Percentiles rank a stretch among this genome's conserved stretches.
Evolutionary conservation across 192 early-diverging fungal genomes (phyloP).

Genomic region (Hyaloraphidium curvatum): DNA sequence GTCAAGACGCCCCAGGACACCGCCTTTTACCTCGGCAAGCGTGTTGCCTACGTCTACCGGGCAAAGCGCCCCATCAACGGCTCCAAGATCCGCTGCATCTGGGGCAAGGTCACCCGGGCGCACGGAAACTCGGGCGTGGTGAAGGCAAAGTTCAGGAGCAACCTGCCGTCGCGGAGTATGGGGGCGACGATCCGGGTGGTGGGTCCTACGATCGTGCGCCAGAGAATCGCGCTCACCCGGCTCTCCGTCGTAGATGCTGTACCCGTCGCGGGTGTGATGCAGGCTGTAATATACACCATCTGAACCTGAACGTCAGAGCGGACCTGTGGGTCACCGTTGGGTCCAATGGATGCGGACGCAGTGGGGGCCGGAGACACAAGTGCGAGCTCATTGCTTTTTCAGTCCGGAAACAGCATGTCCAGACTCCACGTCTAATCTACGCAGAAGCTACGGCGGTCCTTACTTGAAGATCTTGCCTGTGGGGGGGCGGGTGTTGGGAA

Average conservation of each 20-base stretch:
- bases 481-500: too few relatives aligned
- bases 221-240: not conserved
- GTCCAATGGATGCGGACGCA: too few relatives aligned
- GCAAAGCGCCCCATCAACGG: constrained; percentile 76
- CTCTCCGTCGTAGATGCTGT: constrained; percentile 55
- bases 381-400: too few relatives aligned
- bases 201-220: constrained; percentile 19
- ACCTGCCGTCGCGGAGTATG: constrained; percentile 88
- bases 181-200: constrained; percentile 82
- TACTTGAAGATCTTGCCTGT: too few relatives aligned
- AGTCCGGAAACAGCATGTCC: too few relatives aligned
- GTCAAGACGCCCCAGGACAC: constrained; percentile 76
- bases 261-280: constrained; percentile 72
- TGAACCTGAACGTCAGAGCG: too few relatives aligned
- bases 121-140: constrained; percentile 95
- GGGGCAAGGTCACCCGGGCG: constrained; percentile 86
- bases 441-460: too few relatives aligned
- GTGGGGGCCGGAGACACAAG: too few relatives aligned
- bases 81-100: constrained; percentile 88
- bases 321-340: too few relatives aligned
- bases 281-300: too few relatives aligned
- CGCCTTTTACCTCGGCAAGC: constrained; percentile 96
- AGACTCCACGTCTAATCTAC: too few relatives aligned
- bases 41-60: constrained; percentile 93
- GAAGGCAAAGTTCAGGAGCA: constrained; percentile 89